Evolutionary conservation across 441 rosid genomes (phyloP).

Genomic region (Gossypium schwendimanii): DNA sequence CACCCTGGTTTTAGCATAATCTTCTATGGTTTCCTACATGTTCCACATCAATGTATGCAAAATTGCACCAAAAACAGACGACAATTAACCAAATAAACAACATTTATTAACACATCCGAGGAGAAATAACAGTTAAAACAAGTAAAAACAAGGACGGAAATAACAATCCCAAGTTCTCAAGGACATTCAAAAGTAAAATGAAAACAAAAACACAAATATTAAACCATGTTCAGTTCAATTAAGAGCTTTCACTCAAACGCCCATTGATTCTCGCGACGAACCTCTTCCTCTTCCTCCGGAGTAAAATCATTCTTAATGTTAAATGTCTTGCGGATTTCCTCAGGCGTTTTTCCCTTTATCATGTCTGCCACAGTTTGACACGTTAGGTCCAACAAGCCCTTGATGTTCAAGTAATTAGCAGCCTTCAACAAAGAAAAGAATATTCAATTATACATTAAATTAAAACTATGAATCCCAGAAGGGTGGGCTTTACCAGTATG

Average conservation of each 20-base stretch:
- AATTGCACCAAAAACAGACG: neutral
- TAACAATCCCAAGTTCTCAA: neutral
- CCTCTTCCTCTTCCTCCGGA: slow-evolving; percentile 36
- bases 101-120: neutral
- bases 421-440: slow-evolving; percentile 22
- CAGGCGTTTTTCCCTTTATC: slow-evolving; percentile 43
- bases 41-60: neutral
- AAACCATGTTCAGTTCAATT: neutral
- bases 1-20: neutral
- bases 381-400: slow-evolving; percentile 35
- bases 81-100: neutral
- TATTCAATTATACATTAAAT: neutral
- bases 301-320: slow-evolving; percentile 37
- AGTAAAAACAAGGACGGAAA: neutral
- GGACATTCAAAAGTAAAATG: neutral
- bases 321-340: slow-evolving; percentile 31
- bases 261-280: slow-evolving; percentile 45
- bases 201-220: neutral
- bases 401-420: slow-evolving; percentile 37
- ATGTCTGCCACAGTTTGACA: slow-evolving; percentile 42
- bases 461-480: neutral
- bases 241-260: slow-evolving; percentile 29
- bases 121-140: neutral
- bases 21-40: neutral
- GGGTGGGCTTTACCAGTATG: slow-evolving; percentile 24